Base-by-base conservation (phyloP, 805 yeast genomes). In the Saturnispora sanitii region DNA sequence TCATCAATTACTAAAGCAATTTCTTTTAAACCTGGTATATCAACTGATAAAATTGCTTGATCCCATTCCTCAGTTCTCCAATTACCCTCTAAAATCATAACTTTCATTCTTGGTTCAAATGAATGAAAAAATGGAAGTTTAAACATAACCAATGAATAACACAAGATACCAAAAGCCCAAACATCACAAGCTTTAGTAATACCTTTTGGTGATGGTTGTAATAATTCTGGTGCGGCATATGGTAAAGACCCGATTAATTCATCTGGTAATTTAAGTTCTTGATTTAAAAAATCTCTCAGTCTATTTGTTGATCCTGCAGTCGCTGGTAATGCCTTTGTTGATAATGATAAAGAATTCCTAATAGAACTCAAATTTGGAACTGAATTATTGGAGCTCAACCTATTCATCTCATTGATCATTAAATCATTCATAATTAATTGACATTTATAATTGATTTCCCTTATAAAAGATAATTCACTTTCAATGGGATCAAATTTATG, bases 161-260 rank as follows among this genome's bases (percentile, higher is more conserved):
- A 50, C 47, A 82, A 62, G 1, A 87, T 83, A 4, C 96, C 97
- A 34, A 83, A 68, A 0, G 96, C 94, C 96, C 96, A 88, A 4
- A 84, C 70, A 60, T 88, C 97, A 1, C 88, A 79, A 30, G 75
- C 63, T 2, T 83, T 79, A 2, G 81, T 80, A 41, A 74, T 53
- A 52, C 60, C 42, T 45, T 79, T 65, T 4, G 86, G 83, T 33
- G 68, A 67, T 1, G 82, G 79, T 31, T 66, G 63, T 31, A 87
- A 61, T 15, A 86, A 66, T 55, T 88, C 96, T 0, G 97, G 97
- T 0, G 95, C 75, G 0, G 96, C 94, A 57, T 86, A 88, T 0
- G 96, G 96, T 25, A 88, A 65, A 1, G 95, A 87, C 0, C 97
- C 97, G 37, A 85, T 82, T 22, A 44, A 40, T 2, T 35, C 22